Conservation (phyloP, 768 basidiomycete species). For the Harrya chromipes region DNA sequence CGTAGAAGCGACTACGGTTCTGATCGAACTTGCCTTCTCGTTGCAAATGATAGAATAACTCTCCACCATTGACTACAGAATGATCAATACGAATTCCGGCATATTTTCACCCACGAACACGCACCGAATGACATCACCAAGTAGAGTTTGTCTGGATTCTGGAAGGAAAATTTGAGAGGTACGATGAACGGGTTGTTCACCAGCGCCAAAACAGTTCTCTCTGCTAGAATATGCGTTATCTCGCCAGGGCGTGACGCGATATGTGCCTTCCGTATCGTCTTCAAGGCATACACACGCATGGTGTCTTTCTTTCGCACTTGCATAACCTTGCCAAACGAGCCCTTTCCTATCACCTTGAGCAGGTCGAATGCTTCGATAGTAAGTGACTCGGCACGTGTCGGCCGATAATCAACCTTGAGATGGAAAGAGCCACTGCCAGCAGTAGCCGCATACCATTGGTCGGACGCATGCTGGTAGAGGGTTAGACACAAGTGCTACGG, state of each 20-base stretch:
- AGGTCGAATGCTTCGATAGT: conserved; percentile 98
- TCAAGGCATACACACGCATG: conserved; percentile 94
- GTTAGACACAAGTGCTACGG: neutral
- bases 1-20: conserved; percentile 91
- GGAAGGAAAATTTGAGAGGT: conserved; percentile 98
- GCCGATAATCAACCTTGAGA: conserved; percentile 93
- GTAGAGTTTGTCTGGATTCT: conserved; percentile 96
- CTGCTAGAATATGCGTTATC: conserved; percentile 96
- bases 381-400: conserved; percentile 74
- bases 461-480: conserved; percentile 62
- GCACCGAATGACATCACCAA: conserved; percentile 93
- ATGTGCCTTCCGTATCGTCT: conserved; percentile 97
- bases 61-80: conserved; percentile 85
- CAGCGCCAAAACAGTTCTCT: conserved; percentile 92
- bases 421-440: conserved; percentile 91
- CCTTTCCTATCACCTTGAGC: conserved; percentile 97
- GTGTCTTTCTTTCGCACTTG: conserved; percentile 99
- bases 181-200: conserved; percentile 99
- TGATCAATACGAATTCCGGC: conserved; percentile 1
- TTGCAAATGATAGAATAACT: conserved; percentile 97
- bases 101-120: conserved; percentile 20
- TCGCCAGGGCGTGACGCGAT: conserved; percentile 95
- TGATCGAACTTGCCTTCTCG: conserved; percentile 96
- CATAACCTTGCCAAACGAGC: conserved; percentile 98
- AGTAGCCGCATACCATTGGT: conserved; percentile 86